Base-by-base conservation (phyloP, 331 rosid genomes). In the Malus hybrid region DNA sequence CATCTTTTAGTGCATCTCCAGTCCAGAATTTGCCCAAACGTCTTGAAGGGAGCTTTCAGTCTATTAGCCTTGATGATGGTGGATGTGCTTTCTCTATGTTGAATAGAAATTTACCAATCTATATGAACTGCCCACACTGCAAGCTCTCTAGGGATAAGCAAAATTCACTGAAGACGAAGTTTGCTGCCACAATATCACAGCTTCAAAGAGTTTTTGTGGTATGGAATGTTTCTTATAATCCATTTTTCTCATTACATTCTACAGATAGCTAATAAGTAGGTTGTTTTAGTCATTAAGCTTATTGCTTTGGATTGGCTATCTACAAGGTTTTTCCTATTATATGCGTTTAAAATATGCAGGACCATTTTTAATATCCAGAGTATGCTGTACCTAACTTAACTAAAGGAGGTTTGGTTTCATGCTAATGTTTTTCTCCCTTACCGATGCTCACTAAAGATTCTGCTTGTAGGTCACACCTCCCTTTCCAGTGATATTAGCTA, bases 121-220 rank as follows among this genome's bases (percentile, higher is more conserved):
- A 83, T 86, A 90, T 94, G 95, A 78, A 79, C 78, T 94, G 97
- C 83, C 99, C 97, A 54, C 93, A 87, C 81, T 94, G 99, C 85
- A 88, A 77, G 79, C 82, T 79, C 79, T 87, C 95, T 60, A 83
- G 78, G 81, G 88, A 83, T 70, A 87, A 72, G 83, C 87, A 87
- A 85, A 83, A 86, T 77, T 81, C 80, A 62, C 84, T 83, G 22
- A 87, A 86, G 55, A 85, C 84, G 60, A 88, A 90, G 85, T 90
- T 90, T 87, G 91, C 92, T 24, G 84, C 91, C 75, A 89, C 89
- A 75, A 67, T 90, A 83, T 94, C 99, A 28, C 99, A 94, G 89
- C 99, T 94, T 63, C 90, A 88, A 85, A 81, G 97, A 81, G 85
- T 94, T 62, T 86, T 94, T 80, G 67, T 94, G 99, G 99, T 90